Conservation (phyloP, 1,284 basidiomycete species). For the Ganoderma sinense region DNA sequence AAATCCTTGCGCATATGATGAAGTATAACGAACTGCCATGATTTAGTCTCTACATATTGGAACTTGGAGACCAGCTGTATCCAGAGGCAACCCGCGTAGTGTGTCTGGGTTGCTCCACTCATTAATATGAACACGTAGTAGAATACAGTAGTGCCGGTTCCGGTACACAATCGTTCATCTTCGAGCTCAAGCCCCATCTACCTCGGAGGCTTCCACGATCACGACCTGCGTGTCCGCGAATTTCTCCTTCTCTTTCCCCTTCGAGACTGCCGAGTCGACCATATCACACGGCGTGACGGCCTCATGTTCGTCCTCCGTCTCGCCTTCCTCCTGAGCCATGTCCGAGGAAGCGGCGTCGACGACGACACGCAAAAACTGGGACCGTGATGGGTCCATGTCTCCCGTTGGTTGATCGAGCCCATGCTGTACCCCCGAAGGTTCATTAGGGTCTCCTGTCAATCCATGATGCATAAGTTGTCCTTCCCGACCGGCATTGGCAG, state of each 20-base stretch:
- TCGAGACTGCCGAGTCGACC: not conserved
- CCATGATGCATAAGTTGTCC: not conserved
- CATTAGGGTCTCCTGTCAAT: not conserved
- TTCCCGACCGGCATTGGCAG: not conserved
- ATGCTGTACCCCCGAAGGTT: not conserved
- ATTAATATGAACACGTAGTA: not conserved
- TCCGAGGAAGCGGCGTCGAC: not conserved
- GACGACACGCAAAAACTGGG: not conserved
- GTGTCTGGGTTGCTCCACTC: not conserved
- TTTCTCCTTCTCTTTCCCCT: not conserved
- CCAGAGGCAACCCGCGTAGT: not conserved
- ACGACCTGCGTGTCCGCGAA: not conserved
- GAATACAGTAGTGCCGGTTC: not conserved
- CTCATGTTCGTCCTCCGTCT: conserved; percentile 19
- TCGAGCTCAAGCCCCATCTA: not conserved
- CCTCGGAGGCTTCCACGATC: not conserved
- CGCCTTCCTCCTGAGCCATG: conserved; percentile 4
- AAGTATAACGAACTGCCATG: not conserved
- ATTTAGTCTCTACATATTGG: not conserved
- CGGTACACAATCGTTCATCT: not conserved
- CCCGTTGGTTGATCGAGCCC: not conserved
- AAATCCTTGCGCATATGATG: conserved; percentile 14
- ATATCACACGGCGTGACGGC: conserved; percentile 14
- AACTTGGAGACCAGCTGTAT: not conserved
- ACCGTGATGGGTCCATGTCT: not conserved